phyloP scores from a whole-genome alignment of 106 monocot species.

The Gastrodia elata region DNA sequence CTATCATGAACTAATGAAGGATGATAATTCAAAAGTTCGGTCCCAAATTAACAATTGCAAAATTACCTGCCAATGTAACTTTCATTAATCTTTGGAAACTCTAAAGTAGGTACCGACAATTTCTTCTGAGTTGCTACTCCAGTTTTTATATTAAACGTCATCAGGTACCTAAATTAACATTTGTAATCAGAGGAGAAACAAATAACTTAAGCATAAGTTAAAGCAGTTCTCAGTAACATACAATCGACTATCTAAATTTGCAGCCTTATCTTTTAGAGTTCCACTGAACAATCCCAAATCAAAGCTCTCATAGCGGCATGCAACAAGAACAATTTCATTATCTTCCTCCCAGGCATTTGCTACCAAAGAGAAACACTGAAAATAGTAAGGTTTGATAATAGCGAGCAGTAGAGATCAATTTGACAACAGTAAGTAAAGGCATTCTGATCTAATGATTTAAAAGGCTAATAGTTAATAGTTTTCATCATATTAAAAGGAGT shows the following conservation, averaged over 20 bases:
- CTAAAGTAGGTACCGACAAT: conserved; percentile 66
- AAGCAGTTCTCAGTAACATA: conserved; percentile 12
- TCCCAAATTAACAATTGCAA: too few relatives aligned
- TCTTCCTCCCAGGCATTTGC: conserved; percentile 62
- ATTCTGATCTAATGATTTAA: too few relatives aligned
- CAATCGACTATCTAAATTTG: conserved; percentile 49
- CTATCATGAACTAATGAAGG: too few relatives aligned
- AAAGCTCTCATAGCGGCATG: conserved; percentile 61
- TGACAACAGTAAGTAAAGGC: not conserved
- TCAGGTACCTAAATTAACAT: conserved; percentile 58
- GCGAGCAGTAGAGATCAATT: not conserved
- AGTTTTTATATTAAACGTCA: conserved; percentile 91
- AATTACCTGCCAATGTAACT: conserved; percentile 69
- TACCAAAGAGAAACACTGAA: not conserved
- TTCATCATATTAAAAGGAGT: too few relatives aligned
- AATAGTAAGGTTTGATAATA: not conserved
- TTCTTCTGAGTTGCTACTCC: conserved; percentile 83
- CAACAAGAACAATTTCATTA: conserved; percentile 70
- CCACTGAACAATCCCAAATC: conserved; percentile 58
- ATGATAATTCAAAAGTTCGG: too few relatives aligned
- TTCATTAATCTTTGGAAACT: conserved; percentile 90
- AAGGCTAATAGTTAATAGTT: too few relatives aligned
- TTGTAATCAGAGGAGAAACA: conserved; percentile 2
- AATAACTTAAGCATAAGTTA: not conserved
- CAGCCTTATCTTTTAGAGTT: conserved; percentile 21